Evolutionary conservation across 179 eudicot genomes (phyloP), one percentile per base, ranked within the genome.

Genomic region (Heliamphora ciliata): DNA sequence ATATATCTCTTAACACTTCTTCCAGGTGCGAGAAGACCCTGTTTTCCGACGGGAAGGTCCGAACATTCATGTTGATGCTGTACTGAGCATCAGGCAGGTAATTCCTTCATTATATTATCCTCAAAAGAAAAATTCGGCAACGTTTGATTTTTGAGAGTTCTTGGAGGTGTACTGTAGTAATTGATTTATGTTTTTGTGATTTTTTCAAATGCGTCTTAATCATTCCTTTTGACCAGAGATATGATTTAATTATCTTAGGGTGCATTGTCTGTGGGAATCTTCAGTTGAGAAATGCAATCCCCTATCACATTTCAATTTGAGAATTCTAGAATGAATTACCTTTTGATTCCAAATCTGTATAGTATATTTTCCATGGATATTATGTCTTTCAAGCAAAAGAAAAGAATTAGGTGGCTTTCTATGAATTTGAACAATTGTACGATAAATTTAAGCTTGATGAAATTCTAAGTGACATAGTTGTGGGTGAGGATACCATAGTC

Each of bases 11-110:
- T 44, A 15, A 77, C 79, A 51, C 59, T 76, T 61, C 77, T 74
- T 77, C 3, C 85, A 94, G 98, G 93, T 95, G 50, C 90, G 91
- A 63, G 95, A 95, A 87, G 98, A 95, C 84, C 98, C 98, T 71
- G 92, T 93, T 78, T 95, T 95, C 81, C 89, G 97, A 72, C 88
- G 98, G 85, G 98, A 95, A 87, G 98, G 98, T 74, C 83, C 93
- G 48, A 91, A 95, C 81, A 91, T 95, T 74, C 98, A 95, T 85
- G 98, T 95, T 67, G 95, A 93, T 89, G 91, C 98, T 59, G 83
- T 86, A 61, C 69, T 93, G 84, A 92, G 90, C 84, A 86, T 95
- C 82, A 86, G 97, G 60, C 40, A 31, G 40, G 40, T 31, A 31
- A 31, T 31, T 31, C 40, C 40, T 59, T n/a, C 24, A 51, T 51